A percentile compares a stretch with the other conserved stretches of the same genome.
Evolutionary conservation across 2,329 filamentous ascomycete species (phyloP).

Genomic region (Sclerotinia sclerotiorum): DNA sequence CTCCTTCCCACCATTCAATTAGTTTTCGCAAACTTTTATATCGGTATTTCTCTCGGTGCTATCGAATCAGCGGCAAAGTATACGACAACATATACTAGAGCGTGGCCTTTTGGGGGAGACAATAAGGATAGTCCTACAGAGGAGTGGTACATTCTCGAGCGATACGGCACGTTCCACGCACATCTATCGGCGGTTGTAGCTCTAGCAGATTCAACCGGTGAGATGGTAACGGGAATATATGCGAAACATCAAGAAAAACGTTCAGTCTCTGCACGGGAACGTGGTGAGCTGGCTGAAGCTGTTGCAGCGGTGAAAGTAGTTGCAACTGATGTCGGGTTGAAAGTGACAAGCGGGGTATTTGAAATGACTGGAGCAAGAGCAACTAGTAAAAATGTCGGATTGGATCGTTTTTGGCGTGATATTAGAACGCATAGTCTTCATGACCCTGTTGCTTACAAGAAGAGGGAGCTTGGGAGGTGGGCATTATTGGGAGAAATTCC

Average conservation of each 20-base stretch:
- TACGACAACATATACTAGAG: constrained; percentile 55
- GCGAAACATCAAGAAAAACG: constrained; percentile 45
- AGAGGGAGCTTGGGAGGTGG: constrained; percentile 59
- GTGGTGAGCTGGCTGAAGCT: constrained; percentile 62
- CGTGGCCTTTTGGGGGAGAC: constrained; percentile 65
- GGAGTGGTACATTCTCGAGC: constrained; percentile 64
- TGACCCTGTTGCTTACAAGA: constrained; percentile 68
- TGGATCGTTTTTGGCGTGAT: constrained; percentile 67
- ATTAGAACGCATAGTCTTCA: constrained; percentile 65
- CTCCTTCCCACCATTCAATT: constrained; percentile 64
- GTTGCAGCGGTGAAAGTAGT: constrained; percentile 63
- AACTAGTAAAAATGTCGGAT: constrained; percentile 56
- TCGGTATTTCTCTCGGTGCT: constrained; percentile 61
- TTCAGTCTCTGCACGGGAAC: constrained; percentile 50
- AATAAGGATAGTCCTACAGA: constrained; percentile 58
- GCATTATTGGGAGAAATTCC: constrained; percentile 53
- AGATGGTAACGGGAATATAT: constrained; percentile 51
- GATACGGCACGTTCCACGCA: constrained; percentile 63
- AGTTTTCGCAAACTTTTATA: constrained; percentile 65
- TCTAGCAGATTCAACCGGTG: constrained; percentile 56
- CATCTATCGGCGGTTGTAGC: constrained; percentile 60
- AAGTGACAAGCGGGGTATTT: constrained; percentile 61
- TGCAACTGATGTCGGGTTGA: constrained; percentile 58
- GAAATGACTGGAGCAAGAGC: constrained; percentile 62
- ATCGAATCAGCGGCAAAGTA: constrained; percentile 56